A percentile compares a stretch with the other conserved stretches of the same genome.
Conservation (phyloP, 2,329 filamentous ascomycete genomes). For the Stylonectria norvegica region DNA sequence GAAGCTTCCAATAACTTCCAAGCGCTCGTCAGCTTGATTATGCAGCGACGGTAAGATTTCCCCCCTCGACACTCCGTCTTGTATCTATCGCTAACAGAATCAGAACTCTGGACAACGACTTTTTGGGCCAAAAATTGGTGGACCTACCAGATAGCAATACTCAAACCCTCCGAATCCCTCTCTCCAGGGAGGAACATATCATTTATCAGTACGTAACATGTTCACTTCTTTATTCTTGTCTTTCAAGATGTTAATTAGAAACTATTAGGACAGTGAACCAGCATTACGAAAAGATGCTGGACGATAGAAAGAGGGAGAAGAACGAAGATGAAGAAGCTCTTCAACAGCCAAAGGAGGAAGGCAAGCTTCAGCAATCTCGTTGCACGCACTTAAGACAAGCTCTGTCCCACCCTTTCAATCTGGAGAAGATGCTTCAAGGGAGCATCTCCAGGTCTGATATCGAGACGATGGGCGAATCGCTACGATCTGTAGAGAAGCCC, state of each 20-base stretch:
- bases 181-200: conserved; percentile 24
- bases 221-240: not conserved
- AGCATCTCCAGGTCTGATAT: not conserved
- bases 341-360: not conserved
- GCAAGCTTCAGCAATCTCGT: not conserved
- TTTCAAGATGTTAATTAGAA: not conserved
- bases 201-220: conserved; percentile 22
- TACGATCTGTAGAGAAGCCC: not conserved
- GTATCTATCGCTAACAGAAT: not conserved
- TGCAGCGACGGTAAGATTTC: conserved; percentile 27
- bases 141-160: conserved; percentile 15
- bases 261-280: conserved; percentile 1
- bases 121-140: conserved; percentile 27
- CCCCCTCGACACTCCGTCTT: no score
- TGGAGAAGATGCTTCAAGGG: conserved; percentile 26
- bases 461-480: not conserved
- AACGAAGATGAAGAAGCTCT: not conserved
- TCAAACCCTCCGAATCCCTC: conserved; percentile 20
- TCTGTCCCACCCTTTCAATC: conserved; percentile 27
- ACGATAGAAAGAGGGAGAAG: not conserved
- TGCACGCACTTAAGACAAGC: conserved; percentile 17
- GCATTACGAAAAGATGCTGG: not conserved
- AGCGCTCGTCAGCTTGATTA: conserved; percentile 18
- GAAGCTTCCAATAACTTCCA: conserved; percentile 17
- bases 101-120: conserved; percentile 28